Evolutionary conservation across 768 basidiomycete species (phyloP).

Genomic region (Phaffia tasmanica): DNA sequence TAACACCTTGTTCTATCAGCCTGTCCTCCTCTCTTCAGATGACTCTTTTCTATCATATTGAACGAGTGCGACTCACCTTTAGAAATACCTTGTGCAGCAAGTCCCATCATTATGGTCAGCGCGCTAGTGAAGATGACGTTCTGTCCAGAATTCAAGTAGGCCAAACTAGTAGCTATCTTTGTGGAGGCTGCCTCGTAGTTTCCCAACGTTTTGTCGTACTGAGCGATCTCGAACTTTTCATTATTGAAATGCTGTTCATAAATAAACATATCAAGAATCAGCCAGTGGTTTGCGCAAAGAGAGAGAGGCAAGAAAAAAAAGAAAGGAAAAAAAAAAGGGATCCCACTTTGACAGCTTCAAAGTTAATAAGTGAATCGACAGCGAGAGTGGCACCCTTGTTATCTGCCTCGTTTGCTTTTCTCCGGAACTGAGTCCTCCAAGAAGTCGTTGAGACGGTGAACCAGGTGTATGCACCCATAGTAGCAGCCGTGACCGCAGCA

Average conservation of each 20-base stretch:
- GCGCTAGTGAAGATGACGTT: slow-evolving; percentile 92
- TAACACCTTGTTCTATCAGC: not conserved
- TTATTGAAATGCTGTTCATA: slow-evolving; percentile 83
- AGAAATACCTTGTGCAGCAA: slow-evolving; percentile 87
- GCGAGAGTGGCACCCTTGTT: slow-evolving; percentile 89
- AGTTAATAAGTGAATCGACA: slow-evolving; percentile 93
- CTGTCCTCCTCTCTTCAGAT: not conserved
- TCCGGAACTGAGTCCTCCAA: slow-evolving; percentile 88
- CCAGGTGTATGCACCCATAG: slow-evolving; percentile 88
- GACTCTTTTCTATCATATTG: not conserved
- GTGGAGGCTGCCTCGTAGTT: slow-evolving; percentile 83
- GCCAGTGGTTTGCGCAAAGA: not conserved
- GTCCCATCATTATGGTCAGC: slow-evolving; percentile 85
- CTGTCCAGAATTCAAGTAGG: slow-evolving; percentile 89
- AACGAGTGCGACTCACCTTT: slow-evolving; percentile 51
- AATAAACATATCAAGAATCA: not conserved
- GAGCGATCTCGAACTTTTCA: slow-evolving; percentile 75
- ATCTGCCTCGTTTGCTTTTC: slow-evolving; percentile 89
- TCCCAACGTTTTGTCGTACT: slow-evolving; percentile 79
- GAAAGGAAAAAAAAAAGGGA: not conserved
- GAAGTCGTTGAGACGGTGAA: slow-evolving; percentile 92
- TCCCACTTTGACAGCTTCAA: slow-evolving; percentile 89
- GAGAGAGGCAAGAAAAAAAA: not conserved
- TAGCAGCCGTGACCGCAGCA: slow-evolving; percentile 72
- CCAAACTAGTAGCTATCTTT: slow-evolving; percentile 88